Evolutionary conservation across 495 filamentous ascomycete species (phyloP).

Genomic region (Penicillium diatomitis): DNA sequence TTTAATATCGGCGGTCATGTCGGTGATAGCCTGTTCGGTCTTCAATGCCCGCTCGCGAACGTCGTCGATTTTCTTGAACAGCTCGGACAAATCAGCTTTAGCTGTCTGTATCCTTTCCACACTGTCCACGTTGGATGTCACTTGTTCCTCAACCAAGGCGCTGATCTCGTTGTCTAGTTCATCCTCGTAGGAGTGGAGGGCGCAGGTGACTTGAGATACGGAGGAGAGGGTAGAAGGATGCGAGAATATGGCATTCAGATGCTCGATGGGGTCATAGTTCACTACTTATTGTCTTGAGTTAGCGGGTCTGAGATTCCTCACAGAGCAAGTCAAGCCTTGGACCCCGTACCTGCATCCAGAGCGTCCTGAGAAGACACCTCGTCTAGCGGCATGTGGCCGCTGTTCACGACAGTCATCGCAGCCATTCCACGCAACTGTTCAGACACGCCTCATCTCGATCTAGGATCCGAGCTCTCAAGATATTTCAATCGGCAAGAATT

Average conservation of each 20-base stretch:
- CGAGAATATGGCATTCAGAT: conserved; percentile 90
- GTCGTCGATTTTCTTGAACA: conserved; percentile 93
- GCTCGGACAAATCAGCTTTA: conserved; percentile 75
- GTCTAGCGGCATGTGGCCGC: conserved; percentile 33
- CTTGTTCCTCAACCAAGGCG: conserved; percentile 67
- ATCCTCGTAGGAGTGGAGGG: conserved; percentile 70
- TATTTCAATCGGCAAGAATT: conserved; percentile 15
- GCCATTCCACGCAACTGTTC: conserved; percentile 33
- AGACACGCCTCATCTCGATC: conserved; percentile 22
- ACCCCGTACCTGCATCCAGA: conserved; percentile 34
- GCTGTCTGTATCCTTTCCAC: conserved; percentile 84
- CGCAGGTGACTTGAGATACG: conserved; percentile 59
- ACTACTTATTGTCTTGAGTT: conserved; percentile 37
- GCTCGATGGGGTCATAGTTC: conserved; percentile 87
- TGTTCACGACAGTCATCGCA: conserved; percentile 23
- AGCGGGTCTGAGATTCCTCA: too few relatives aligned
- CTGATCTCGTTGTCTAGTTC: conserved; percentile 76
- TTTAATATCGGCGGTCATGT: conserved; percentile 99
- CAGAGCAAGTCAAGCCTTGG: not conserved
- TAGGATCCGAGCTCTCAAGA: conserved; percentile 8
- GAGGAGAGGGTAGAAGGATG: conserved; percentile 80
- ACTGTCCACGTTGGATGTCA: conserved; percentile 76
- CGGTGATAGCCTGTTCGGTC: conserved; percentile 92
- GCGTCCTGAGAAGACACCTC: conserved; percentile 28
- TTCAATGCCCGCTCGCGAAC: conserved; percentile 82